These are phyloP conservation scores for Gorgonomyces haynaldii DNA, from an alignment of 192 early-diverging fungal species.

Conservation along the genomic window DNA sequence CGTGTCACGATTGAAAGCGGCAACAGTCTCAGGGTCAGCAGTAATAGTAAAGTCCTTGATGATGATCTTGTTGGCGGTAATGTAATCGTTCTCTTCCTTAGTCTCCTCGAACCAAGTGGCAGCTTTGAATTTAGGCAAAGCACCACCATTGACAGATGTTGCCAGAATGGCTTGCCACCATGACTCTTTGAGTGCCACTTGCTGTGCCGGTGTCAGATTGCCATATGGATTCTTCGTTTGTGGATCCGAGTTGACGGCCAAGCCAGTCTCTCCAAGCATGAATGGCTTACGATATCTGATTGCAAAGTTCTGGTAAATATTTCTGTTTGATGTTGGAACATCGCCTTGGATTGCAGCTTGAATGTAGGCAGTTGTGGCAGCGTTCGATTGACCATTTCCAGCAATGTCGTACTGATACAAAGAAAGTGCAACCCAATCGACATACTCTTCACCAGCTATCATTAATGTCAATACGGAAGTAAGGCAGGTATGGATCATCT, in stretches of 20 bases:
- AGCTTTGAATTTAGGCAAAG: not conserved
- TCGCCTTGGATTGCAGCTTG: not conserved
- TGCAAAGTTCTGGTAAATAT: slow-evolving; percentile 27
- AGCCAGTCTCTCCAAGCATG: slow-evolving; percentile 25
- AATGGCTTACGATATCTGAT: slow-evolving; percentile 21
- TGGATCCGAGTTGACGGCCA: slow-evolving; percentile 3
- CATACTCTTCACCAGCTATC: not conserved
- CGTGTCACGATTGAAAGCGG: not conserved
- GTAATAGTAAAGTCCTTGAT: not conserved
- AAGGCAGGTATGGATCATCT: slow-evolving; percentile 27
- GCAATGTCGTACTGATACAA: slow-evolving; percentile 2
- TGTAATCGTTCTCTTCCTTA: no score
- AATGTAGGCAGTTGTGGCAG: not conserved
- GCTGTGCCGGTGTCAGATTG: slow-evolving; percentile 5
- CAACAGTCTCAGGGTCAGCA: not conserved
- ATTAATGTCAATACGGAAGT: slow-evolving; percentile 2
- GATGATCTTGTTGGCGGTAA: not conserved
- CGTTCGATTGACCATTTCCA: not conserved
- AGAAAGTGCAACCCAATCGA: slow-evolving; percentile 26
- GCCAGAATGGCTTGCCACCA: not conserved
- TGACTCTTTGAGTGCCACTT: slow-evolving; percentile 20
- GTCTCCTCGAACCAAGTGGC: not conserved
- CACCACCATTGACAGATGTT: not conserved
- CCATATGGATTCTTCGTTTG: not conserved
- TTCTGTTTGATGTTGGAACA: not conserved